A percentile compares a stretch with the other conserved stretches of the same genome.
These are phyloP conservation scores for Mychonastes homosphaera DNA, from an alignment of 139 green algal genomes.

Conservation along the genomic window DNA sequence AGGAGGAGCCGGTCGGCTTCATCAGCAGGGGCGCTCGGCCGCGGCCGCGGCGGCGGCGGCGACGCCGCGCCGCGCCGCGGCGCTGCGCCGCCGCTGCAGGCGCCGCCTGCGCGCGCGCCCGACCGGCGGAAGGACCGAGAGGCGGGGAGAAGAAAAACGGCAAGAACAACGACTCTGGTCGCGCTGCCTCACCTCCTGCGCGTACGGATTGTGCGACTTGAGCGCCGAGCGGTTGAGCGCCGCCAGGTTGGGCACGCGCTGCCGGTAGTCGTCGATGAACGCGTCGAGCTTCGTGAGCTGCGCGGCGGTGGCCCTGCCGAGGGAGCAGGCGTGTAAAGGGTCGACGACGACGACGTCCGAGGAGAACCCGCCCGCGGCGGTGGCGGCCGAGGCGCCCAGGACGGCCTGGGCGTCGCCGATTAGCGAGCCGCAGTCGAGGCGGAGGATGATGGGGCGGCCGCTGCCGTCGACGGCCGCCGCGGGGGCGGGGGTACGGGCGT, in stretches of 20 bases:
- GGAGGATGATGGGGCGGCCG: slow-evolving; percentile 5
- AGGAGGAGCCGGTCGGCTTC: too few relatives aligned
- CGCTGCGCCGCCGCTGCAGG: too few relatives aligned
- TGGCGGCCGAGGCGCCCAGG: slow-evolving; percentile 3
- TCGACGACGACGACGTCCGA: slow-evolving; percentile 17
- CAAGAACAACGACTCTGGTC: too few relatives aligned
- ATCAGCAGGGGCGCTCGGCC: too few relatives aligned
- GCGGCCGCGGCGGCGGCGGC: too few relatives aligned
- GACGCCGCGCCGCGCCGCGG: too few relatives aligned
- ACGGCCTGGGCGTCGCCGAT: slow-evolving; percentile 11
- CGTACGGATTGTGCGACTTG: slow-evolving; percentile 18
- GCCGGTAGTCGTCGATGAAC: slow-evolving; percentile 6
- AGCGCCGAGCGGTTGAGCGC: slow-evolving; percentile 2
- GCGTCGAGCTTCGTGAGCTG: slow-evolving; percentile 11
- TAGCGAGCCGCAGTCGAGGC: slow-evolving; percentile 15
- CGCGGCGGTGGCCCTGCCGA: slow-evolving; percentile 1
- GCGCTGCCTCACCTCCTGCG: slow-evolving; percentile 20
- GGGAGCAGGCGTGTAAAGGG: slow-evolving; percentile 7
- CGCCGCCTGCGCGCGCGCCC: too few relatives aligned
- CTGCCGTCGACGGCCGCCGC: too few relatives aligned
- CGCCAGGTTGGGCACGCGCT: neutral
- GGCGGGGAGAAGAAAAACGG: too few relatives aligned
- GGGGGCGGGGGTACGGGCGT: too few relatives aligned
- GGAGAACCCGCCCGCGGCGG: too few relatives aligned
- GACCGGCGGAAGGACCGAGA: too few relatives aligned